Evolutionary conservation across 805 yeast genomes (phyloP).

Genomic region (Lipomyces sp.): DNA sequence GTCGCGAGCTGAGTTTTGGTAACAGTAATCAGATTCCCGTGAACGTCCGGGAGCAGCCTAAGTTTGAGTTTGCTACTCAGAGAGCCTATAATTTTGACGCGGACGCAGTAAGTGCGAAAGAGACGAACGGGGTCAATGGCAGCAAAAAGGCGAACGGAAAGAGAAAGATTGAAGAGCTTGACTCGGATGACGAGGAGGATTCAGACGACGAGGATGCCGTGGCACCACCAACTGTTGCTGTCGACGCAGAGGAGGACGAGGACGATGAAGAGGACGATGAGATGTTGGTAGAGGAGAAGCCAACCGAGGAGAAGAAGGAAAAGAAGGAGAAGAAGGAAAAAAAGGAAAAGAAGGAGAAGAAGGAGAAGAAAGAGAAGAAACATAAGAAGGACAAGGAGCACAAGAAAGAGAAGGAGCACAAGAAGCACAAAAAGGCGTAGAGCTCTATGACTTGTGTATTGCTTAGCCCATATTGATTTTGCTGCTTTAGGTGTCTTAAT

Average conservation of each 20-base stretch:
- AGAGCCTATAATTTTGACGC: constrained; percentile 94
- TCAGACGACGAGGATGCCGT: constrained; percentile 43
- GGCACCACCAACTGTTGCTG: neutral
- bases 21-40: constrained; percentile 56
- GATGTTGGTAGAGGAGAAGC: constrained; percentile 34
- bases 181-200: constrained; percentile 43
- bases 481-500: too few relatives aligned
- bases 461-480: neutral
- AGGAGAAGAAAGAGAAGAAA: constrained; percentile 28
- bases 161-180: constrained; percentile 28
- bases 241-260: constrained; percentile 46
- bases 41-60: constrained; percentile 69
- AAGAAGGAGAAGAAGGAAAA: constrained; percentile 38
- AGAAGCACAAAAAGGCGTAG: constrained; percentile 19
- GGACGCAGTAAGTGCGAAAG: constrained; percentile 61
- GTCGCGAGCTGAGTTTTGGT: constrained; percentile 64
- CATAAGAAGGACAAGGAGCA: constrained; percentile 34
- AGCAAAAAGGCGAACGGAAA: constrained; percentile 32
- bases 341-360: constrained; percentile 36
- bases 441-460: neutral
- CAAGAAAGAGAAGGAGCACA: constrained; percentile 30
- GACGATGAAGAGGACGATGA: constrained; percentile 38
- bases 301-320: constrained; percentile 27
- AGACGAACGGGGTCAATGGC: constrained; percentile 76
- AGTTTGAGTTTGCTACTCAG: constrained; percentile 80